phyloP scores from a whole-genome alignment of 805 yeast genomes.

The Isabelozyma pseudorhagii region DNA sequence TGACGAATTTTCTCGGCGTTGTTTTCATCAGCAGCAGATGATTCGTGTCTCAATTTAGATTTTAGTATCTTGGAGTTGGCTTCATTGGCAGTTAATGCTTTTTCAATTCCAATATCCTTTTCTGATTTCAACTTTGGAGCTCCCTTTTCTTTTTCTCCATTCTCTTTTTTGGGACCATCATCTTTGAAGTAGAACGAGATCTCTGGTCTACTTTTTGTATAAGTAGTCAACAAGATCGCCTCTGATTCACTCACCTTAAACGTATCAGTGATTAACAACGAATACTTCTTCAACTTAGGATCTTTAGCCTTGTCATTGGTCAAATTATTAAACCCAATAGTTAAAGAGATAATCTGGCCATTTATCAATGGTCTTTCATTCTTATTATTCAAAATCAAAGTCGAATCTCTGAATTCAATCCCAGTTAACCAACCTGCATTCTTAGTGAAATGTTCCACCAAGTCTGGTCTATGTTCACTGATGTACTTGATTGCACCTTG shows the following conservation, averaged over 20 bases:
- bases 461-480: conserved; percentile 55
- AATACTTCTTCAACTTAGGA: conserved; percentile 56
- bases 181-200: conserved; percentile 81
- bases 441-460: conserved; percentile 63
- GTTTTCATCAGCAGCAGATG: conserved; percentile 65
- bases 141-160: conserved; percentile 10
- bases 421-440: conserved; percentile 89
- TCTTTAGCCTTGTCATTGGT: conserved; percentile 43
- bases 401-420: conserved; percentile 80
- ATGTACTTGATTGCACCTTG: conserved; percentile 59
- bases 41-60: conserved; percentile 76
- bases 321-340: conserved; percentile 73
- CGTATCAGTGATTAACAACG: conserved; percentile 78
- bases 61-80: conserved; percentile 66
- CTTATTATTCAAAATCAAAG: conserved; percentile 68
- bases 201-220: conserved; percentile 68
- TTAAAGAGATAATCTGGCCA: conserved; percentile 72
- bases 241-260: conserved; percentile 62
- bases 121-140: conserved; percentile 36
- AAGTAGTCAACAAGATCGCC: conserved; percentile 68
- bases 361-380: conserved; percentile 64
- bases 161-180: conserved; percentile 44
- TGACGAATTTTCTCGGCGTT: conserved; percentile 75
- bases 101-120: conserved; percentile 31
- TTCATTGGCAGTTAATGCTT: conserved; percentile 23